Conservation (phyloP, 441 rosid species). For the Sinapis alba region DNA sequence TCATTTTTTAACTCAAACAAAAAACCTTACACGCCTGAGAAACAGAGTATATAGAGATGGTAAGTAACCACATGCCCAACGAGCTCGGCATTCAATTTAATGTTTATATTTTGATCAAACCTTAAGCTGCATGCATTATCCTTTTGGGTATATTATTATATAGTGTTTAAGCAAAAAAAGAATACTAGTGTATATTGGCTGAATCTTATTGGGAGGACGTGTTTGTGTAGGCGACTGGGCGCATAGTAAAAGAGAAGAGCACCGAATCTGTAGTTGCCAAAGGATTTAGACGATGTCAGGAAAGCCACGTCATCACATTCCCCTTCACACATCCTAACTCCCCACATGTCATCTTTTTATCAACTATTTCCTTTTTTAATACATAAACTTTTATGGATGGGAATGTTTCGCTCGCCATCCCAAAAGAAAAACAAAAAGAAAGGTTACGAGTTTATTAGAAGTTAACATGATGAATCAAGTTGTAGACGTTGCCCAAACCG, state of each 20-base stretch:
- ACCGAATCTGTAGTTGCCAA: constrained; percentile 23
- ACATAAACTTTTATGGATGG: neutral
- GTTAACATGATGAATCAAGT: neutral
- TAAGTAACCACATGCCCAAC: neutral
- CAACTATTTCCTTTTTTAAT: constrained; percentile 6
- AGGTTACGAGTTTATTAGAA: neutral
- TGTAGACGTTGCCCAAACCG: neutral
- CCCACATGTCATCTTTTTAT: constrained; percentile 12
- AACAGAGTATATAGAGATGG: neutral
- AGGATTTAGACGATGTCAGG: neutral
- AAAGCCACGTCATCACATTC: constrained; percentile 20
- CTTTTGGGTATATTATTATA: neutral
- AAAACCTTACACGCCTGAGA: neutral
- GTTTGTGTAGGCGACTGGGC: constrained; percentile 15
- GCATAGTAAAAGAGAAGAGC: constrained; percentile 1
- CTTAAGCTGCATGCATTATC: neutral
- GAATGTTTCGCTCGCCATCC: neutral
- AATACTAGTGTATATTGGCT: neutral
- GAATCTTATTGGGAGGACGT: constrained; percentile 16
- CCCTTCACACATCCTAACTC: constrained; percentile 29
- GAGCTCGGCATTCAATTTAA: neutral
- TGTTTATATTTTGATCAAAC: neutral
- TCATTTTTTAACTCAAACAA: neutral
- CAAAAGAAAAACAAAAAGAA: neutral
- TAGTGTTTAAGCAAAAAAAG: too few relatives aligned